Conservation (phyloP, 805 yeast species). For the Saturnispora zaruensis region DNA sequence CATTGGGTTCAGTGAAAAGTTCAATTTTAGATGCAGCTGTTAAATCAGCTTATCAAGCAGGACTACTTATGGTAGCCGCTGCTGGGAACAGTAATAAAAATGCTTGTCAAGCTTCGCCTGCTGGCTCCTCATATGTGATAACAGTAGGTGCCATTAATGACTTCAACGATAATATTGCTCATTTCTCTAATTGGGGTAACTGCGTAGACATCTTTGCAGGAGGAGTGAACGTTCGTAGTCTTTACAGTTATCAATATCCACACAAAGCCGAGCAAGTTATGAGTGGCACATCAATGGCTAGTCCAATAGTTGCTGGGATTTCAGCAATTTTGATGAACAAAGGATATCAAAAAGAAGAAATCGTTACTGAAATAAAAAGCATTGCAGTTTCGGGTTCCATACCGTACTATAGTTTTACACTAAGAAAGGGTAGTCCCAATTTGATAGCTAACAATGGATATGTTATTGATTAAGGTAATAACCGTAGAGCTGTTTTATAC, state of each 20-base stretch:
- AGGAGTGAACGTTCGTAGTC: slow-evolving; percentile 61
- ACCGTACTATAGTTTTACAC: slow-evolving; percentile 34
- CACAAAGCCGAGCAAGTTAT: slow-evolving; percentile 27
- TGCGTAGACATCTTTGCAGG: slow-evolving; percentile 84
- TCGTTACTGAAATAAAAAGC: slow-evolving; percentile 36
- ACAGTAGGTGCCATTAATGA: slow-evolving; percentile 90
- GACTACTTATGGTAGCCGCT: slow-evolving; percentile 66
- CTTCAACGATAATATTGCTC: slow-evolving; percentile 55
- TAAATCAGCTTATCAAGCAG: slow-evolving; percentile 63
- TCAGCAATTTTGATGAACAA: slow-evolving; percentile 45
- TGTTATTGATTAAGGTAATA: background rate
- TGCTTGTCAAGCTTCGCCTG: slow-evolving; percentile 84
- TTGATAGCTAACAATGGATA: slow-evolving; percentile 33
- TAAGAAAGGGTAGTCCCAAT: slow-evolving; percentile 54
- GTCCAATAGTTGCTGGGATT: slow-evolving; percentile 67
- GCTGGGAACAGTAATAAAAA: slow-evolving; percentile 78
- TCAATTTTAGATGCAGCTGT: slow-evolving; percentile 65
- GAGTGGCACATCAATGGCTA: slow-evolving; percentile 78
- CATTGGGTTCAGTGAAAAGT: slow-evolving; percentile 69
- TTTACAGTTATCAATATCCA: slow-evolving; percentile 22
- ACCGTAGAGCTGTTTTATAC: background rate
- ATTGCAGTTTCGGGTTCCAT: slow-evolving; percentile 42
- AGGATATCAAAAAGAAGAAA: slow-evolving; percentile 37
- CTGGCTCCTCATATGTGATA: slow-evolving; percentile 61
- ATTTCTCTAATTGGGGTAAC: slow-evolving; percentile 87